Evolutionary conservation across 2,329 filamentous ascomycete genomes (phyloP).

Genomic region (Clarireedia monteithiana): DNA sequence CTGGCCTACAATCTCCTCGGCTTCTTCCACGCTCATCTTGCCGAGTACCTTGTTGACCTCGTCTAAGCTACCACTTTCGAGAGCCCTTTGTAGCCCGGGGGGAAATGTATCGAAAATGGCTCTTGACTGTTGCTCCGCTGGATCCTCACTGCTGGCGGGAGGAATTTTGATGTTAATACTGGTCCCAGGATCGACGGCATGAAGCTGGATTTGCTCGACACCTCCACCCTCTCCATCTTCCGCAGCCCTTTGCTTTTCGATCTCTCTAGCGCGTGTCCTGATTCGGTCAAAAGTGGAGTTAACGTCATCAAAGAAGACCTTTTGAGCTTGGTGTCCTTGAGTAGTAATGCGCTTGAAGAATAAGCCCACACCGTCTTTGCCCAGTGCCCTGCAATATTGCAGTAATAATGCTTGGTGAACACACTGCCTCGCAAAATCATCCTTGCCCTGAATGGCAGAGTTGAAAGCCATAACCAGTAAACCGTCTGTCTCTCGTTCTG

Average conservation of each 20-base stretch:
- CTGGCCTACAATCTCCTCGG: conserved; percentile 75
- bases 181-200: conserved; percentile 89
- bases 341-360: conserved; percentile 97
- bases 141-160: conserved; percentile 56
- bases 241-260: conserved; percentile 39
- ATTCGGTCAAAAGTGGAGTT: conserved; percentile 81
- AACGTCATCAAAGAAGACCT: conserved; percentile 89
- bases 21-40: conserved; percentile 81
- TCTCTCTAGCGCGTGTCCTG: conserved; percentile 53
- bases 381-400: conserved; percentile 89
- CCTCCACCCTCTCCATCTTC: conserved; percentile 52
- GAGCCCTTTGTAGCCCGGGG: conserved; percentile 69
- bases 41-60: conserved; percentile 82
- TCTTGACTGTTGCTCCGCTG: conserved; percentile 54
- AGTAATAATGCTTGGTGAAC: conserved; percentile 89
- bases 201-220: conserved; percentile 94
- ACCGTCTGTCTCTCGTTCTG: conserved; percentile 83
- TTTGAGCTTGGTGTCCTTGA: conserved; percentile 79
- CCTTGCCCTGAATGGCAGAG: conserved; percentile 66
- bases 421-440: conserved; percentile 73
- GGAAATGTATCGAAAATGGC: conserved; percentile 78
- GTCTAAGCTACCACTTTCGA: conserved; percentile 85
- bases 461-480: conserved; percentile 90
- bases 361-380: conserved; percentile 76
- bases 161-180: conserved; percentile 86